These are phyloP conservation scores for Coemansia sp. DNA, from an alignment of 192 early-diverging fungal genomes.

Conservation along the genomic window DNA sequence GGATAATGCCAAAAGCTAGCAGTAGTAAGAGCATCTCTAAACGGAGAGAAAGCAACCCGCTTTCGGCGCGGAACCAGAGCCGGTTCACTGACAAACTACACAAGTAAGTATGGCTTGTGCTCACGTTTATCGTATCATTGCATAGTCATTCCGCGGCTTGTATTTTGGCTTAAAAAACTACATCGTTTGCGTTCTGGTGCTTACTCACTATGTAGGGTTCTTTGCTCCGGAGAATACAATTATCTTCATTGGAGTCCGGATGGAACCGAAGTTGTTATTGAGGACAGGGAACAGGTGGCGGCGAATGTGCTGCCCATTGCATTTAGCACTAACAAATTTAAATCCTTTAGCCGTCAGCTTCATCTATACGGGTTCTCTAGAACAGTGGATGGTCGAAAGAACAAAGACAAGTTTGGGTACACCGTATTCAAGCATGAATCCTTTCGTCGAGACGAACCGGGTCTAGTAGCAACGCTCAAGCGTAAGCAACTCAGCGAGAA, in stretches of 20 bases:
- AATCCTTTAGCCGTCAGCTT: constrained; percentile 50
- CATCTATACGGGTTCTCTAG: constrained; percentile 49
- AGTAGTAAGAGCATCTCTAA: not conserved
- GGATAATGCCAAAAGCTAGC: constrained; percentile 16
- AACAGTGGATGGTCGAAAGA: constrained; percentile 47
- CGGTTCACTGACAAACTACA: constrained; percentile 33
- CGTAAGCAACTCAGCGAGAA: constrained; percentile 7
- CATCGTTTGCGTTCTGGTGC: not conserved
- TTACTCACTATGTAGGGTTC: constrained; percentile 15
- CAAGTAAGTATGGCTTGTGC: constrained; percentile 10
- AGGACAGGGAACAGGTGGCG: not conserved
- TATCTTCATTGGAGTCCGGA: constrained; percentile 31
- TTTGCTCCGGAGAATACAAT: constrained; percentile 2
- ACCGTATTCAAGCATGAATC: constrained; percentile 13
- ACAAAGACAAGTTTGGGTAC: constrained; percentile 12
- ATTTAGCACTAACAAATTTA: constrained; percentile 29
- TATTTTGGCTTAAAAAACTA: not conserved
- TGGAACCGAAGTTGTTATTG: constrained; percentile 24
- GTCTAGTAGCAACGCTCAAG: constrained; percentile 13
- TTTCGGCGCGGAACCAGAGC: not conserved
- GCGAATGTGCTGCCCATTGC: constrained; percentile 14
- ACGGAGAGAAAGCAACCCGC: not conserved
- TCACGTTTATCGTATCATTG: not conserved
- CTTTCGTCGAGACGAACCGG: constrained; percentile 22
- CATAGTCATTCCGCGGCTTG: not conserved